Conservation (phyloP, 768 basidiomycete genomes). For the Phanerodontia chrysosporium region DNA sequence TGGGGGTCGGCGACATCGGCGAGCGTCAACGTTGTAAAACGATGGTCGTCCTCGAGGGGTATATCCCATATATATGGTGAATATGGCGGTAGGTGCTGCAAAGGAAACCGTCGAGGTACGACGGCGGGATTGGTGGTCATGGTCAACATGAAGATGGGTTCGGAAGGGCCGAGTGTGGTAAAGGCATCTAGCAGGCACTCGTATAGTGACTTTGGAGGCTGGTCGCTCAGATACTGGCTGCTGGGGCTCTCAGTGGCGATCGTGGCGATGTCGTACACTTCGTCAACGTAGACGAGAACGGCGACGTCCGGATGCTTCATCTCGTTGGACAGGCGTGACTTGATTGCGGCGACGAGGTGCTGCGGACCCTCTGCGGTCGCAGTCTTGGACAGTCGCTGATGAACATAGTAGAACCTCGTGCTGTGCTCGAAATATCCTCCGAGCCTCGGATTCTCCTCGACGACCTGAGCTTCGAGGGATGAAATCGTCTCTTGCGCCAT, state of each 20-base stretch:
- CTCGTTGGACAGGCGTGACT: too few relatives aligned
- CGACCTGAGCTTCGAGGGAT: too few relatives aligned
- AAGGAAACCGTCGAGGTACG: not conserved
- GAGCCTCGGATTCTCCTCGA: not conserved
- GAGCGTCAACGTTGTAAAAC: not conserved
- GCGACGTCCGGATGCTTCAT: too few relatives aligned
- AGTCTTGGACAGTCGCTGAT: too few relatives aligned
- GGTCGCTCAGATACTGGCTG: too few relatives aligned
- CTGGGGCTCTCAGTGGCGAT: too few relatives aligned
- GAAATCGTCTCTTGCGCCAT: too few relatives aligned
- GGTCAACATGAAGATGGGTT: not conserved
- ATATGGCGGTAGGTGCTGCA: not conserved
- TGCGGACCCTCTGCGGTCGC: too few relatives aligned
- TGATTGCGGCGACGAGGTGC: not conserved
- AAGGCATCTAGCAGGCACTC: not conserved
- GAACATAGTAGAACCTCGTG: conserved; percentile 4
- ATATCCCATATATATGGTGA: not conserved
- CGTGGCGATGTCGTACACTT: too few relatives aligned
- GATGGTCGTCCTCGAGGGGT: not conserved
- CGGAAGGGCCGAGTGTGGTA: not conserved
- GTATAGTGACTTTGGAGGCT: not conserved
- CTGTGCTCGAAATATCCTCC: conserved; percentile 8
- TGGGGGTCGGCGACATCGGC: not conserved
- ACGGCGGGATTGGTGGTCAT: not conserved
- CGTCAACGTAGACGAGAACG: too few relatives aligned